Evolutionary conservation across 441 rosid species (phyloP).

Genomic region (Gossypium schwendimanii): DNA sequence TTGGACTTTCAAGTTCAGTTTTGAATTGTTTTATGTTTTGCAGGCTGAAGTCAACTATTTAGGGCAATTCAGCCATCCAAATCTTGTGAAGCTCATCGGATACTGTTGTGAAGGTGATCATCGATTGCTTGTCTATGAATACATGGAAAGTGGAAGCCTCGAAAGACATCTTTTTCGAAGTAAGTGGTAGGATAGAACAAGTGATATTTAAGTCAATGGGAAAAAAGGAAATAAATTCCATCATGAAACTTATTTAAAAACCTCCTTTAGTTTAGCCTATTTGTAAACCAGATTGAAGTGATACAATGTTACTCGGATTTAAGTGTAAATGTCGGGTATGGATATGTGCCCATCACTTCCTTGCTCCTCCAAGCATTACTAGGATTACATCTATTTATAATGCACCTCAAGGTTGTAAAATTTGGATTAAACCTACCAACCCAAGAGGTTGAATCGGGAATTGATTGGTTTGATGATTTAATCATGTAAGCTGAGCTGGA

Average conservation of each 20-base stretch:
- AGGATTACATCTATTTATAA: background rate
- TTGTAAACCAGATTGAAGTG: background rate
- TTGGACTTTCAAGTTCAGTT: background rate
- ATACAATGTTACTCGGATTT: background rate
- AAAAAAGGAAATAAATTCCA: background rate
- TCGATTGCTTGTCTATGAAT: conserved; percentile 83
- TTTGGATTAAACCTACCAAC: no score
- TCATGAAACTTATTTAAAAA: background rate
- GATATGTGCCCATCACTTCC: background rate
- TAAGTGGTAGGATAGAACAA: conserved; percentile 28
- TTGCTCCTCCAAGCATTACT: background rate
- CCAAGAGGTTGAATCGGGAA: no score
- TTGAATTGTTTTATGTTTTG: conserved; percentile 13
- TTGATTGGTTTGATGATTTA: no score
- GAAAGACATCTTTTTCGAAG: conserved; percentile 93
- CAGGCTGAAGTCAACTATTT: conserved; percentile 93
- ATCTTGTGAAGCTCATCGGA: conserved; percentile 96
- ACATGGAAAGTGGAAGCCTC: conserved; percentile 87
- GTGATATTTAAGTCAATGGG: background rate
- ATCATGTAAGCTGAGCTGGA: no score
- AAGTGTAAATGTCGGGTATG: background rate
- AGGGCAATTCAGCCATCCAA: conserved; percentile 83
- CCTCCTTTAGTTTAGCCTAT: background rate
- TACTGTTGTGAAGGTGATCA: conserved; percentile 96
- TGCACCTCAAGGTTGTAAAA: no score